These are phyloP conservation scores for Xylaria multiplex DNA, from an alignment of 2,329 filamentous ascomycete genomes.

Conservation along the genomic window DNA sequence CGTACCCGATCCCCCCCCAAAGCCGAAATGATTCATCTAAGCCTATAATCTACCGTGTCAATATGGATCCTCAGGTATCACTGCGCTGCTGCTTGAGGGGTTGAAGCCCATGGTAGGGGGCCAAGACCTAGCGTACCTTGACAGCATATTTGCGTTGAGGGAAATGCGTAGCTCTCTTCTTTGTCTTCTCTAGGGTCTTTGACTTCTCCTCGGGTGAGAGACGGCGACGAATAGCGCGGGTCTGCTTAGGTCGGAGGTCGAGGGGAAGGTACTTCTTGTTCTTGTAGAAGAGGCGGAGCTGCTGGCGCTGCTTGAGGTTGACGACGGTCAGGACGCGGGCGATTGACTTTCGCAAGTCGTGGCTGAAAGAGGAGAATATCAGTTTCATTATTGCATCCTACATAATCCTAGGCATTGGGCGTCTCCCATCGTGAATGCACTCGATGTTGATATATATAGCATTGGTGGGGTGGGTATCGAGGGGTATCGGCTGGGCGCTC, in stretches of 20 bases:
- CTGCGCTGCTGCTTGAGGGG: not conserved
- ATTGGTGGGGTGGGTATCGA: conserved; percentile 34
- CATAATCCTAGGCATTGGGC: not conserved
- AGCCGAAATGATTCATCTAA: conserved; percentile 42
- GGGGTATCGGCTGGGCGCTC: conserved; percentile 22
- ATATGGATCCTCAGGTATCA: not conserved
- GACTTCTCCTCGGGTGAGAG: conserved; percentile 91
- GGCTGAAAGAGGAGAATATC: conserved; percentile 64
- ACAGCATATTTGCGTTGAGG: conserved; percentile 98
- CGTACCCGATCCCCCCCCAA: conserved; percentile 42
- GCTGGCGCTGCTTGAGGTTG: conserved; percentile 98
- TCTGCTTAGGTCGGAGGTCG: conserved; percentile 98
- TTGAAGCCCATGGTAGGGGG: not conserved
- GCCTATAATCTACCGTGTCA: conserved; percentile 35
- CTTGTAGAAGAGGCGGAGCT: conserved; percentile 99
- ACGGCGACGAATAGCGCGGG: conserved; percentile 95
- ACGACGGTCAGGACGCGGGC: conserved; percentile 98
- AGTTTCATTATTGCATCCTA: conserved; percentile 8
- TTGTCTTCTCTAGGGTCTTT: conserved; percentile 89
- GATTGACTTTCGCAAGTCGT: conserved; percentile 99
- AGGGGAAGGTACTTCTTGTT: conserved; percentile 99
- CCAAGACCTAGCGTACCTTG: conserved; percentile 73
- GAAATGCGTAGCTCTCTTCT: conserved; percentile 96
- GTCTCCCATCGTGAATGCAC: conserved; percentile 14
- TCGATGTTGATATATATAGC: conserved; percentile 15